Base-by-base conservation (phyloP, 169 alveolate species). In the Plasmodium vinckei region DNA sequence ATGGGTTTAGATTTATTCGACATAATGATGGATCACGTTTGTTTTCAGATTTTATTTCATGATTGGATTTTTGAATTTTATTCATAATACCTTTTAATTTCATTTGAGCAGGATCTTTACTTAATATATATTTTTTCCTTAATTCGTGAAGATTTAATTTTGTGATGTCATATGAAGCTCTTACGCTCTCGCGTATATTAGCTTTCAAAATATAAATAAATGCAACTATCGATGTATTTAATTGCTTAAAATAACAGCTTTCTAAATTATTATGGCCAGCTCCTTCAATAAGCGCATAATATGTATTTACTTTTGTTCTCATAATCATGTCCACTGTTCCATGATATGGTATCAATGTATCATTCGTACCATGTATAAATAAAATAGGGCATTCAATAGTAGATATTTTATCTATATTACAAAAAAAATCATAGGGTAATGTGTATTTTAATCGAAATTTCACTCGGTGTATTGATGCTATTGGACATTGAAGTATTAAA, bases 401-500 rank as follows among this genome's bases (percentile, higher is more conserved):
- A 63, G 87, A 82, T 19, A 94, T 95, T 72, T 95, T 95, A 87
- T 97, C 98, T 42, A 96, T 94, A 82, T 97, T 97, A 82, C 97
- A 93, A 93, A 97, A 97, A 75, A 94, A 90, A 87, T 97, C 99
- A 9, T 97, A 97, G 0, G 98, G 98, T 7, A 97, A 89, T 13
- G 98, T 93, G 87, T 87, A 95, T 54, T 97, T 94, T 67, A 96
- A 71, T 21, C 94, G 90, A 59, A 96, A 88, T 69, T 92, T 94
- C 17, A 94, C 96, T 54, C 98, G 71, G 77, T 94, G 94, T 33
- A 95, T 94, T 5, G 98, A 95, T 54, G 96, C 82, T 86, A 97
- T 72, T 13, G 98, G 98, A 56, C 97, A 84, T 91, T 96, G 98
- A 57, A 97, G 87, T 15, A 96, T 87, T 79, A 97, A 46, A 1